Base-by-base conservation (phyloP, 352 stramenopile species). In the Globisporangium paroecandrum region DNA sequence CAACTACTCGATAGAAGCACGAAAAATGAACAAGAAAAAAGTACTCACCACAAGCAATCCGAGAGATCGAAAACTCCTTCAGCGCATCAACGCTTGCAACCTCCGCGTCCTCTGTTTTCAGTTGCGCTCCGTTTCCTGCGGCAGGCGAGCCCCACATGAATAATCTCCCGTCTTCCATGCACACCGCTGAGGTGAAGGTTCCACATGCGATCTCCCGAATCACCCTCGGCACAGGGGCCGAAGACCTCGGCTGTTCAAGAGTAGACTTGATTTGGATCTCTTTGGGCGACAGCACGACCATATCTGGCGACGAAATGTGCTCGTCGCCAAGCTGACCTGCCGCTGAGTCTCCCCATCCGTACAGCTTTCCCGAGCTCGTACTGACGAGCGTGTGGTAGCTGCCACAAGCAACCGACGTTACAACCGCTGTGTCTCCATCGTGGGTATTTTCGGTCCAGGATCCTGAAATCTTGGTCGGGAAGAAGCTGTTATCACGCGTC, bases 331-430 rank as follows among this genome's bases (percentile, higher is more conserved):
- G 59, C 51, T 95, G 87, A 4, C 87, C 87, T 0, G 86, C 85
- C 4, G 87, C 80, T 34, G 84, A 75, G 43, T 95, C 87, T 0
- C 87, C 87, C 85, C 87, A 96, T 12, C 89, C 87, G 65, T 87
- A 95, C 7, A 96, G 60, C 9, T 63, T 66, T 0, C 85, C 85
- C 12, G 77, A 69, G 15, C 56, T 78, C 1, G 81, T 79, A n/a
- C 77, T 71, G 12, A 74, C 83, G 5, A 95, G 67, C 0, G 89
- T 91, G 69, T 95, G 87, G 36, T 93, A 94, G 18, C 85, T 82
- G 29, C 85, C 89, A 63, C 89, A 96, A 4, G 82, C 77, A 63
- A 93, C 72, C 1, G 72, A 72, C 0, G 70, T 72, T 15, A 89
- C 65, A 4, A 66, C 10, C 4, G 51, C 38, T 41, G 5, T 29